Evolutionary conservation across 805 yeast species (phyloP), one percentile per base, ranked within the genome.

Genomic region (Zygosaccharomyces rouxii): DNA sequence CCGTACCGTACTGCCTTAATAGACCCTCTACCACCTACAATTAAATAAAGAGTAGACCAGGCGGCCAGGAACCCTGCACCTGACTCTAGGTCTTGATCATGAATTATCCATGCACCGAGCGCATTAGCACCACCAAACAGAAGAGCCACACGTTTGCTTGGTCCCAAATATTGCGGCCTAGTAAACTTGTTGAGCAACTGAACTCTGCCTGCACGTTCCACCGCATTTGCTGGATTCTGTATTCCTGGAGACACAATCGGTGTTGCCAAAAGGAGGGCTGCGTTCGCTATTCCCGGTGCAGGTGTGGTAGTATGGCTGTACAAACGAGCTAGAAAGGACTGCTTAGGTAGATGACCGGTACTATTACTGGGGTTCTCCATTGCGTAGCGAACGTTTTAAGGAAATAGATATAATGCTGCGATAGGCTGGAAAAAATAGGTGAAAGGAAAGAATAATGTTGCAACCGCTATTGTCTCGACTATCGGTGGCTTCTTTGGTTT

Each of bases 31-130:
- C 89, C 88, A 60, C 87, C 86, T 13, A 84, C 87, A 10, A 89
- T 62, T 49, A 84, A 61, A 59, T 87, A 90, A 49, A 89, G 66
- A 6, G 85, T 64, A 6, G 87, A 79, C 96, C 97, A 90, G 2
- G 94, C 95, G 57, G 79, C 73, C 5, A 77, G 71, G 59, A 89
- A 84, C 0, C 96, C 96, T 1, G 92, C 75, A 3, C 95, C 97
- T 66, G 86, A 82, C 40, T 77, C 75, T 18, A 80, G 67, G 59
- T 89, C 96, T 13, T 86, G 83, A 61, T 89, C 97, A 54, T 74
- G 73, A 35, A 84, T 77, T 72, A 89, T 84, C 71, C 79, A 84
- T 3, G 86, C 81, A 22, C 92, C 92, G 16, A 84, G 64, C 1
- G 80, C 80, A 49, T 78, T 69, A 33, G 86, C 81, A 1, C 76